These are phyloP conservation scores for Meripilus lineatus DNA, from an alignment of 1,284 basidiomycete species.

Conservation along the genomic window DNA sequence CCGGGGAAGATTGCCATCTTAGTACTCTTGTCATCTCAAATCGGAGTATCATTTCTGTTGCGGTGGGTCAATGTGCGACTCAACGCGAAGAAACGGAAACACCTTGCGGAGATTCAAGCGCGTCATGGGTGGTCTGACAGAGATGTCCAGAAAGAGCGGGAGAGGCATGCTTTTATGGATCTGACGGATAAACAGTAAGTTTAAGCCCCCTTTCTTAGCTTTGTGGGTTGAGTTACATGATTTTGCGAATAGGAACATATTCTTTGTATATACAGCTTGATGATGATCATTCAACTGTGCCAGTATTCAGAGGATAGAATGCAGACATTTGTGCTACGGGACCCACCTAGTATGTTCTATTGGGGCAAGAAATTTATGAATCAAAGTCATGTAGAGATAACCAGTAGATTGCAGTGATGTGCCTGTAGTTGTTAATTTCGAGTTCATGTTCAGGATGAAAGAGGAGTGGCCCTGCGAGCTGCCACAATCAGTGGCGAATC, in stretches of 20 bases:
- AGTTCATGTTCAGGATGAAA: too few relatives aligned
- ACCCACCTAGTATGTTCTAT: too few relatives aligned
- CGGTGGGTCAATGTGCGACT: conserved; percentile 52
- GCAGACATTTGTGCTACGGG: too few relatives aligned
- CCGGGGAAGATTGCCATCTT: conserved; percentile 62
- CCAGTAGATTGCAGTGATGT: too few relatives aligned
- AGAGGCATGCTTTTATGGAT: conserved; percentile 58
- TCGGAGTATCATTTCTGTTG: conserved; percentile 44
- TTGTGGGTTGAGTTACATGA: neutral
- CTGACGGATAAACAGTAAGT: conserved; percentile 58
- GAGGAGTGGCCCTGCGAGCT: too few relatives aligned
- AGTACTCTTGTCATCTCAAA: conserved; percentile 49
- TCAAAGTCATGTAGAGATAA: too few relatives aligned
- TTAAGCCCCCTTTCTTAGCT: too few relatives aligned
- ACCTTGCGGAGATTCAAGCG: conserved; percentile 40
- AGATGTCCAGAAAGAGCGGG: conserved; percentile 50
- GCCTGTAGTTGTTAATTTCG: too few relatives aligned
- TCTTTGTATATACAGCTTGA: conserved; percentile 32
- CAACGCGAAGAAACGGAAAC: conserved; percentile 44
- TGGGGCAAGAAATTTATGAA: too few relatives aligned
- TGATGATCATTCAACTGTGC: too few relatives aligned
- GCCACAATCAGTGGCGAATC: too few relatives aligned
- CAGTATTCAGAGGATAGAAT: too few relatives aligned
- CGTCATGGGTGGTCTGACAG: conserved; percentile 51
- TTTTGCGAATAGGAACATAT: conserved; percentile 25